Conservation (phyloP, 2,329 filamentous ascomycete genomes). For the Cylindrodendrum hubeiense region DNA sequence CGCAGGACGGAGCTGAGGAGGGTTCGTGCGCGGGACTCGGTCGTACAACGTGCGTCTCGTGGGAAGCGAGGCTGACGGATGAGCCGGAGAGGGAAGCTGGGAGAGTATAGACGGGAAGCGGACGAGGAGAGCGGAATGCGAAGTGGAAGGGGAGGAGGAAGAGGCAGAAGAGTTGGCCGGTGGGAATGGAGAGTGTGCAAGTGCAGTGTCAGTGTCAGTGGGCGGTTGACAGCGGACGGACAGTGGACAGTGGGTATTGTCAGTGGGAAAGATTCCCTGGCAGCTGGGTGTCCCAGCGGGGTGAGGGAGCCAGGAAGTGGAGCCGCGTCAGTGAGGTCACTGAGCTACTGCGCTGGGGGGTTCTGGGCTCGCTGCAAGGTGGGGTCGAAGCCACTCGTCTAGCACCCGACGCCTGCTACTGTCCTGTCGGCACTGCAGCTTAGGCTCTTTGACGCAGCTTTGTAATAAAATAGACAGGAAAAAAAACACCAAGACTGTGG, state of each 20-base stretch:
- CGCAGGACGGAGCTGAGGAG: slow-evolving; percentile 17
- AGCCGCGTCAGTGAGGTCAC: neutral
- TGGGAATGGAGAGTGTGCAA: slow-evolving; percentile 38
- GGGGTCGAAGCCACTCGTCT: neutral
- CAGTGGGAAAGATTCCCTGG: slow-evolving; percentile 18
- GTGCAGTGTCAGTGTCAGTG: slow-evolving; percentile 10
- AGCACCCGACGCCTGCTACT: neutral
- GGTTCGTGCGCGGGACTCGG: slow-evolving; percentile 26
- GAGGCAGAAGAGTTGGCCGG: slow-evolving; percentile 23
- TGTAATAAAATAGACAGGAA: neutral
- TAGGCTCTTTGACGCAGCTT: neutral
- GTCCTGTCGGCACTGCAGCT: too few relatives aligned
- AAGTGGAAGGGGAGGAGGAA: slow-evolving; percentile 30
- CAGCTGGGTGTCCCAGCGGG: neutral
- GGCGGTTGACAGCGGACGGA: neutral
- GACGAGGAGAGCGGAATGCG: slow-evolving; percentile 20
- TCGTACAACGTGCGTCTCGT: slow-evolving; percentile 14
- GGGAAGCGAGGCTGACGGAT: slow-evolving; percentile 15
- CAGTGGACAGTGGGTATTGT: neutral
- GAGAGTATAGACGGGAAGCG: too few relatives aligned
- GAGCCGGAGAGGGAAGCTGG: slow-evolving; percentile 12
- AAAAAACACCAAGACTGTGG: neutral
- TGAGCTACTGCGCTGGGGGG: neutral
- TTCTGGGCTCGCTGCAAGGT: neutral
- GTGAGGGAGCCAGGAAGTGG: slow-evolving; percentile 3